Evolutionary conservation across 345 rosid genomes (phyloP).

Genomic region (Brassica incana): DNA sequence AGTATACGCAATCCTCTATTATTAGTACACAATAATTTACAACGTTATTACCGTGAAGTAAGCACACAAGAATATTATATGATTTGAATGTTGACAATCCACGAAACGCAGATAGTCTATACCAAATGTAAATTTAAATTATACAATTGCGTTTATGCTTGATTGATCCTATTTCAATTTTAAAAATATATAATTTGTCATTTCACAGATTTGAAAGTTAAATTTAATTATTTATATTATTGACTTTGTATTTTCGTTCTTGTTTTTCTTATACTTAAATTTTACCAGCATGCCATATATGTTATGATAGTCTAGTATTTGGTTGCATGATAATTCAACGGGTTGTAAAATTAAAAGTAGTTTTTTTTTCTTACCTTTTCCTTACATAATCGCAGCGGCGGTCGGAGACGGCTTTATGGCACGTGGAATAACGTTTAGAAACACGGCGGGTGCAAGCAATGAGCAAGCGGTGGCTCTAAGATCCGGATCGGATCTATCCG

Average conservation of each 20-base stretch:
- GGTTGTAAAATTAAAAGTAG: not conserved
- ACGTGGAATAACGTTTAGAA: slow-evolving; percentile 59
- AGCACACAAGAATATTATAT: not conserved
- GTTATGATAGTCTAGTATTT: not conserved
- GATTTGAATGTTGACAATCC: not conserved
- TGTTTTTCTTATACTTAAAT: not conserved
- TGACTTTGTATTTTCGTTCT: not conserved
- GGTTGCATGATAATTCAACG: not conserved
- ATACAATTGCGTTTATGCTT: not conserved
- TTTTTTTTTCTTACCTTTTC: not conserved
- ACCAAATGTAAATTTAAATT: not conserved
- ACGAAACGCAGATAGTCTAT: not conserved
- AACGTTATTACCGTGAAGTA: not conserved
- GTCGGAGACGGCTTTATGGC: slow-evolving; percentile 65
- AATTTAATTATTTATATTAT: too few species aligned
- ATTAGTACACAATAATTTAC: not conserved
- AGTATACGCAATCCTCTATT: slow-evolving; percentile 17
- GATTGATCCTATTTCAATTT: not conserved
- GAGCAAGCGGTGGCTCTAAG: slow-evolving; percentile 73
- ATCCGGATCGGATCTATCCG: slow-evolving; percentile 66
- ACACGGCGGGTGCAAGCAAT: slow-evolving; percentile 68
- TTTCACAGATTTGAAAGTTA: not conserved
- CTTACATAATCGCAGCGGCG: slow-evolving; percentile 46
- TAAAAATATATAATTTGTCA: not conserved
- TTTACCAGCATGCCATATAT: not conserved